Percentiles rank a stretch among this genome's conserved stretches.
Evolutionary conservation across 2,329 filamentous ascomycete species (phyloP).

Genomic region (Davidsoniella virescens): DNA sequence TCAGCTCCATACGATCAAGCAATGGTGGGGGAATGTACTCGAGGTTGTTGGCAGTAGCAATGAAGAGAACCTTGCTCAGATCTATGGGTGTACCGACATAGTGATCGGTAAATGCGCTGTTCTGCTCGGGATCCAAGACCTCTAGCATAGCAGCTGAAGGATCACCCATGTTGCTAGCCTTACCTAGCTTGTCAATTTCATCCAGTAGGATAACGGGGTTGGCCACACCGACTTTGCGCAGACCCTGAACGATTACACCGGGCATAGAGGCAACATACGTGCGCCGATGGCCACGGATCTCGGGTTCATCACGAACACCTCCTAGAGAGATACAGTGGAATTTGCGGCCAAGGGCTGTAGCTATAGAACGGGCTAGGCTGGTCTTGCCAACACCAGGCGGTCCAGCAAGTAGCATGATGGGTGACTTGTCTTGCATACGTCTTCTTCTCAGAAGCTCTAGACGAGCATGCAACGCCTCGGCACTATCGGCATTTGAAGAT

Average conservation of each 20-base stretch:
- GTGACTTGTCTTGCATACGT: conserved; percentile 84
- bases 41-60: conserved; percentile 86
- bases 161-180: conserved; percentile 83
- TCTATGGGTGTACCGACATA: conserved; percentile 94
- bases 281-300: conserved; percentile 84
- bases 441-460: conserved; percentile 63
- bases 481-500: conserved; percentile 19
- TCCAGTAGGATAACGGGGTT: conserved; percentile 94
- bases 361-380: conserved; percentile 82
- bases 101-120: conserved; percentile 86
- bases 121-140: conserved; percentile 93
- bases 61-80: conserved; percentile 90
- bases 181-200: conserved; percentile 93
- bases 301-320: conserved; percentile 88
- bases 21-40: conserved; percentile 92
- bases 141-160: conserved; percentile 96
- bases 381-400: conserved; percentile 95
- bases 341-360: conserved; percentile 78
- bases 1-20: conserved; percentile 93
- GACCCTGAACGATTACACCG: conserved; percentile 76
- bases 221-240: conserved; percentile 88
- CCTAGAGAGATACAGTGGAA: conserved; percentile 96
- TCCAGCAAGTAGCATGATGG: conserved; percentile 82
- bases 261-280: conserved; percentile 99
- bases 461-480: conserved; percentile 36